Evolutionary conservation across 23 red algal species (phyloP).

Genomic region (Cyanidioschyzon merolae): DNA sequence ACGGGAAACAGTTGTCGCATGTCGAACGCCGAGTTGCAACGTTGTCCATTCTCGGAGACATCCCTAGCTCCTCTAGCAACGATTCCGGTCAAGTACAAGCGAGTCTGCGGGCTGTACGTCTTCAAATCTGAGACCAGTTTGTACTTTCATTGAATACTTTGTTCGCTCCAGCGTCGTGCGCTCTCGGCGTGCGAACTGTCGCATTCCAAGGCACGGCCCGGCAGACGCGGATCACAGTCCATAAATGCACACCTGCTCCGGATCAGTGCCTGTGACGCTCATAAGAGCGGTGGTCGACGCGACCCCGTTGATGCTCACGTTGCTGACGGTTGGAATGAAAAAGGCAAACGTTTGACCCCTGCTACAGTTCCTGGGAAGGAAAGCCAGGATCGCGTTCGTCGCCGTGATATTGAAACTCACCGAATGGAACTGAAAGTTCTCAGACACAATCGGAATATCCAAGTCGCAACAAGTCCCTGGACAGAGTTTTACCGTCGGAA

Average conservation of each 20-base stretch:
- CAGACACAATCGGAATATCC: not conserved
- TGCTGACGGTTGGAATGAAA: not conserved
- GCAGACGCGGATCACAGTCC: not conserved
- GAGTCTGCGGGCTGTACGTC: too few species aligned
- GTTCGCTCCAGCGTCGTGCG: too few species aligned
- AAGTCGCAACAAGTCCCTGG: not conserved
- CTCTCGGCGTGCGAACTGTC: too few species aligned
- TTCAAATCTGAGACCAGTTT: too few species aligned
- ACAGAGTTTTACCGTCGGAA: not conserved
- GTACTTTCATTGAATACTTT: too few species aligned
- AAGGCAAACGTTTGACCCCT: not conserved
- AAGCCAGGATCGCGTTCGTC: not conserved
- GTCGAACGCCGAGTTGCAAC: too few species aligned
- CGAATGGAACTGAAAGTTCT: not conserved
- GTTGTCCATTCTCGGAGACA: too few species aligned
- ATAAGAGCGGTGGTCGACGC: not conserved
- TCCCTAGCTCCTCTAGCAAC: too few species aligned
- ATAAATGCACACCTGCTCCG: not conserved
- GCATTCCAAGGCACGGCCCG: too few species aligned
- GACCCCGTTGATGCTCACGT: not conserved
- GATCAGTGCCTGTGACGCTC: not conserved
- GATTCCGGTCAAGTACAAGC: too few species aligned
- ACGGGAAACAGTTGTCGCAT: too few species aligned
- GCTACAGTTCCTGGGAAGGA: not conserved
- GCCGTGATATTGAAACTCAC: not conserved